Conservation (phyloP, 495 filamentous ascomycete species). For the Lasiosphaeriaceae sp. region DNA sequence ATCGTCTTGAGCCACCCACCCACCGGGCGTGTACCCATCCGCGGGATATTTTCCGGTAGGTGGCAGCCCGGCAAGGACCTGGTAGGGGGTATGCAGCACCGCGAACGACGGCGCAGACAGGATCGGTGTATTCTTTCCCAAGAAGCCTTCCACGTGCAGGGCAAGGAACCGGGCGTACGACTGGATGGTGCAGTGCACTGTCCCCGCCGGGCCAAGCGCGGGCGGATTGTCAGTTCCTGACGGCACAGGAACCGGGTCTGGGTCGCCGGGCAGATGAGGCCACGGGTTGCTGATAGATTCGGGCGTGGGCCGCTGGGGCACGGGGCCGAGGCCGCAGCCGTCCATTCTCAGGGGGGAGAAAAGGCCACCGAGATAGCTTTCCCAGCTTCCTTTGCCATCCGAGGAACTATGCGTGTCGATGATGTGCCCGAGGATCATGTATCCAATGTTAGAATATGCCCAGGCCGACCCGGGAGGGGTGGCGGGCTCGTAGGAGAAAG, state of each 20-base stretch:
- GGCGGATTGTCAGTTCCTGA: conserved; percentile 5
- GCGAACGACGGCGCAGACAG: conserved; percentile 4
- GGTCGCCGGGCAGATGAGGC: conserved; percentile 4
- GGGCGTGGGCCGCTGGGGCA: conserved; percentile 1
- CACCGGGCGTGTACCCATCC: no score
- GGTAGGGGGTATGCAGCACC: conserved; percentile 5
- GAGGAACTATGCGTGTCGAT: background rate
- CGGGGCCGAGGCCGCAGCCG: conserved; percentile 5
- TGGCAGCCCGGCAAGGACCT: background rate
- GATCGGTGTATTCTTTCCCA: conserved; percentile 1
- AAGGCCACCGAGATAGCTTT: background rate
- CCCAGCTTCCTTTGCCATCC: no score
- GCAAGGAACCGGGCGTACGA: conserved; percentile 4
- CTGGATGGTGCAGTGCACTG: conserved; percentile 5
- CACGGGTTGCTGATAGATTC: conserved; percentile 8
- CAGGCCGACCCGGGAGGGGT: conserved; percentile 2
- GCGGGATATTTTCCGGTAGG: no score
- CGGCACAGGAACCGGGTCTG: conserved; percentile 2
- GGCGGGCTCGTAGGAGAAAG: conserved; percentile 1
- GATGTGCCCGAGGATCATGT: conserved; percentile 10
- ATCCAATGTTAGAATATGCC: conserved; percentile 6
- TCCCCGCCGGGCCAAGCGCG: conserved; percentile 3
- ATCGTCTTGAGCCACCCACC: no score
- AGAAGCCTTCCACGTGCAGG: background rate
- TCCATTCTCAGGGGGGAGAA: conserved; percentile 6